These are phyloP conservation scores for Cercospora zeina DNA, from an alignment of 2,329 filamentous ascomycete genomes.

Conservation along the genomic window DNA sequence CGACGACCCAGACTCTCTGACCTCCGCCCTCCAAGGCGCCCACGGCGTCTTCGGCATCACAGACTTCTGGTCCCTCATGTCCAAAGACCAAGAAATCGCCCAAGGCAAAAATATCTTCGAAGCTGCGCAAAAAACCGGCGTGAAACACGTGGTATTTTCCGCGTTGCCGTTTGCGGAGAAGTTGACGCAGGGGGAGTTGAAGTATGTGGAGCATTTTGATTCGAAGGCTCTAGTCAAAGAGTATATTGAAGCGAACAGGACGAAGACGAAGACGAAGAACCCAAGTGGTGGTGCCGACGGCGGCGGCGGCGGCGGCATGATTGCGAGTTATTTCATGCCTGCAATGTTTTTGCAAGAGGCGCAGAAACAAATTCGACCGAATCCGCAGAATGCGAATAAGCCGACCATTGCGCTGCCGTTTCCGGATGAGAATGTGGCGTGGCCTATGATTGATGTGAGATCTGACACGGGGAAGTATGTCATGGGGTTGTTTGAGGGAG, in stretches of 20 bases:
- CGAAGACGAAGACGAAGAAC: slow-evolving; percentile 21
- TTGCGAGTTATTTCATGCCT: slow-evolving; percentile 34
- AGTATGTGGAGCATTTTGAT: slow-evolving; percentile 42
- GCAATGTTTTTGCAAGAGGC: slow-evolving; percentile 31
- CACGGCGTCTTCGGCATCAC: slow-evolving; percentile 57
- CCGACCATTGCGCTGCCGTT: slow-evolving; percentile 33
- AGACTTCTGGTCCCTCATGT: slow-evolving; percentile 51
- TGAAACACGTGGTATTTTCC: slow-evolving; percentile 40
- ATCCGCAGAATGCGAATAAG: slow-evolving; percentile 23
- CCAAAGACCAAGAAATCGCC: slow-evolving; percentile 37
- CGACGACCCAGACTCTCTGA: slow-evolving; percentile 49
- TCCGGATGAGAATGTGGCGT: slow-evolving; percentile 30
- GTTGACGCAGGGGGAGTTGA: slow-evolving; percentile 37
- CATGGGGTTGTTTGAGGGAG: slow-evolving; percentile 35
- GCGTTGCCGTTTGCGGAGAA: slow-evolving; percentile 31
- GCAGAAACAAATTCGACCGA: slow-evolving; percentile 25
- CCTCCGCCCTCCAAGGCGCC: slow-evolving; percentile 49
- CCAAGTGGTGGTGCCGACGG: too few relatives aligned
- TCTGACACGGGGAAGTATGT: slow-evolving; percentile 38
- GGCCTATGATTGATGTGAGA: slow-evolving; percentile 34
- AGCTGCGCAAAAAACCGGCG: slow-evolving; percentile 34
- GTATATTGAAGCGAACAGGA: slow-evolving; percentile 28
- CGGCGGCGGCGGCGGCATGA: too few relatives aligned
- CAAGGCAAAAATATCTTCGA: slow-evolving; percentile 43
- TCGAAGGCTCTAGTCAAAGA: too few relatives aligned